Percentiles rank a stretch among this genome's conserved stretches.
Conservation (phyloP, 2,329 filamentous ascomycete species). For the Colletotrichum sp. region DNA sequence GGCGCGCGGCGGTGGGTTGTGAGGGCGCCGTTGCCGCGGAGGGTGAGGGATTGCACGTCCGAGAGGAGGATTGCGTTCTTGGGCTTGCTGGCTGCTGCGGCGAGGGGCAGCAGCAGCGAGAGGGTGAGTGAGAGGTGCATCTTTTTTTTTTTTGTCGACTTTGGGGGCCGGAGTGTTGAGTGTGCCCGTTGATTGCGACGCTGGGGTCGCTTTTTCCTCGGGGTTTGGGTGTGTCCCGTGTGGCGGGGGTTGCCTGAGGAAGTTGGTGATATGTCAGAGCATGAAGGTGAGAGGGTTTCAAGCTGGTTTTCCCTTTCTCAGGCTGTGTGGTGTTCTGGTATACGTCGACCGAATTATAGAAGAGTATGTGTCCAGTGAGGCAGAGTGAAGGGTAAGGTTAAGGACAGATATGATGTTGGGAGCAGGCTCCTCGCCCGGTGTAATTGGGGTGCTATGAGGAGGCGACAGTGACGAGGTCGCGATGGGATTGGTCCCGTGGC, state of each 20-base stretch:
- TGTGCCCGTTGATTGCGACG: background rate
- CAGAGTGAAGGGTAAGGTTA: background rate
- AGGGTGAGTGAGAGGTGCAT: conserved; percentile 32
- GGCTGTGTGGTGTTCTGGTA: background rate
- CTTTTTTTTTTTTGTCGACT: background rate
- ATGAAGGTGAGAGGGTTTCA: background rate
- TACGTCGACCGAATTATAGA: background rate
- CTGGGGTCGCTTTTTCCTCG: background rate
- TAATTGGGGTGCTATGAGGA: background rate
- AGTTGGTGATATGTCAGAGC: background rate
- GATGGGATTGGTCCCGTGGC: background rate
- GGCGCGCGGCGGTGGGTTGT: conserved; percentile 80
- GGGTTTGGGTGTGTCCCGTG: background rate
- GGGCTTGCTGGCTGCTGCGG: conserved; percentile 32
- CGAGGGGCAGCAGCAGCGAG: conserved; percentile 17
- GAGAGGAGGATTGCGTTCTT: conserved; percentile 63
- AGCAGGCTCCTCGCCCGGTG: background rate
- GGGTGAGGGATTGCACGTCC: conserved; percentile 76
- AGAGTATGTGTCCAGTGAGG: background rate
- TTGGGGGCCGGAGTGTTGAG: background rate
- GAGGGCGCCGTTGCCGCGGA: conserved; percentile 65
- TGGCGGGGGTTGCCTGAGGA: background rate
- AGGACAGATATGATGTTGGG: conserved; percentile 2
- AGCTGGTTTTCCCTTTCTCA: background rate
- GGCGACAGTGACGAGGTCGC: background rate